Conservation (phyloP, 2,329 filamentous ascomycete genomes). For the Calonectria honghensis region DNA sequence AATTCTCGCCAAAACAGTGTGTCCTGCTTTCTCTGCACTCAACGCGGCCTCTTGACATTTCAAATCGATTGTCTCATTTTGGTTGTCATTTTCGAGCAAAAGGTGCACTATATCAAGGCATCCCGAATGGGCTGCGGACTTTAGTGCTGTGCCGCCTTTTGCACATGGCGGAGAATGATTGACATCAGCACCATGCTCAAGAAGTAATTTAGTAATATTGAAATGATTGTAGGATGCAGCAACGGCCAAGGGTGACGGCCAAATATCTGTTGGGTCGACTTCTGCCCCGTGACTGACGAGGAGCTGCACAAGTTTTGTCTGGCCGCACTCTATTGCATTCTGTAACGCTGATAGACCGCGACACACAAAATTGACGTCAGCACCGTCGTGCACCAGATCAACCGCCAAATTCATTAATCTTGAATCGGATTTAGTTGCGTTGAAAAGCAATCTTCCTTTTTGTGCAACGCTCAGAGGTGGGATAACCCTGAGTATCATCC, state of each 20-base stretch:
- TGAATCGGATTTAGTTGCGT: accelerated
- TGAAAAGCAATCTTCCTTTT: neutral
- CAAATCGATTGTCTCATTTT: neutral
- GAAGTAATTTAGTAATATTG: neutral
- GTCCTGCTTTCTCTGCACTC: neutral
- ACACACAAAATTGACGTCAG: neutral
- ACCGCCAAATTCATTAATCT: neutral
- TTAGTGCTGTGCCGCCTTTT: neutral
- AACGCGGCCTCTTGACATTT: neutral
- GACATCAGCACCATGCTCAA: neutral
- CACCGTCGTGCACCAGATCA: conserved; percentile 2
- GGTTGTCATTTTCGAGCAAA: neutral
- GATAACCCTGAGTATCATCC: neutral
- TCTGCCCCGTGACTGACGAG: neutral
- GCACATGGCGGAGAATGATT: neutral
- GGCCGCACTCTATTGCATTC: neutral
- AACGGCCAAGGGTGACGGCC: neutral
- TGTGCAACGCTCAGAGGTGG: neutral
- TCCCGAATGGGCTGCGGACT: neutral
- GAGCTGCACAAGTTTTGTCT: neutral
- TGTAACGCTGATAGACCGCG: neutral
- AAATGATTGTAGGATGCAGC: neutral
- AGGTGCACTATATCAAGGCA: neutral
- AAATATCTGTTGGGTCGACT: neutral
- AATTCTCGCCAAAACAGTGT: neutral